Percentiles rank a stretch among this genome's conserved stretches.
Evolutionary conservation across 805 yeast genomes (phyloP).

Genomic region (Danielozyma ontarioensis): DNA sequence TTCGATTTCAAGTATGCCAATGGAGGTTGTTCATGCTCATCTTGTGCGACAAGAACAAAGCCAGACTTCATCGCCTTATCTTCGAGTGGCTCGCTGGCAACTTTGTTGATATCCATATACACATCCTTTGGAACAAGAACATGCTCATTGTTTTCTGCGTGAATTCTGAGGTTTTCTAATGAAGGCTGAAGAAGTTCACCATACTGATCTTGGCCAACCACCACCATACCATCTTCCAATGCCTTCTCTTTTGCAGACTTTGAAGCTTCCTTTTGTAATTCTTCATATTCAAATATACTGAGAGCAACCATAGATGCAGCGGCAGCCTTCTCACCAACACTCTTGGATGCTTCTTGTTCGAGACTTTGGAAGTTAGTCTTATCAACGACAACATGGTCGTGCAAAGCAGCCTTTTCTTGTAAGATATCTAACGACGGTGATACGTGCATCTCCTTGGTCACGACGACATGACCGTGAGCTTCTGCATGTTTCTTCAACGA

Average conservation of each 20-base stretch:
- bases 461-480: conserved; percentile 2
- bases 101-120: too few species aligned
- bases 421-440: conserved; percentile 30
- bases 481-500: conserved; percentile 8
- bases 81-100: conserved; percentile 14
- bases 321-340: too few species aligned
- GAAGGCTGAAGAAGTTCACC: conserved; percentile 7
- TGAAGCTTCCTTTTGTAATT: not conserved
- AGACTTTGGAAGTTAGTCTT: too few species aligned
- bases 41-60: conserved; percentile 9
- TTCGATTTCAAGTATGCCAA: conserved; percentile 4
- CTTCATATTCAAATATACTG: conserved; percentile 1
- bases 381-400: conserved; percentile 9
- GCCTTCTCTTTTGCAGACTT: conserved; percentile 2
- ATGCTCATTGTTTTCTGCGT: conserved; percentile 3
- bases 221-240: not conserved
- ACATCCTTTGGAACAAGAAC: conserved; percentile 1
- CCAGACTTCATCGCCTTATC: conserved; percentile 16
- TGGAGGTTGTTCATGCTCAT: too few species aligned
- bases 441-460: too few species aligned
- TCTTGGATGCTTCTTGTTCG: too few species aligned
- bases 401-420: conserved; percentile 14
- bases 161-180: conserved; percentile 6
- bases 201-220: not conserved
- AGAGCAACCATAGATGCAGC: too few species aligned